Evolutionary conservation across 345 rosid species (phyloP).

Genomic region (Acer yangbiense): DNA sequence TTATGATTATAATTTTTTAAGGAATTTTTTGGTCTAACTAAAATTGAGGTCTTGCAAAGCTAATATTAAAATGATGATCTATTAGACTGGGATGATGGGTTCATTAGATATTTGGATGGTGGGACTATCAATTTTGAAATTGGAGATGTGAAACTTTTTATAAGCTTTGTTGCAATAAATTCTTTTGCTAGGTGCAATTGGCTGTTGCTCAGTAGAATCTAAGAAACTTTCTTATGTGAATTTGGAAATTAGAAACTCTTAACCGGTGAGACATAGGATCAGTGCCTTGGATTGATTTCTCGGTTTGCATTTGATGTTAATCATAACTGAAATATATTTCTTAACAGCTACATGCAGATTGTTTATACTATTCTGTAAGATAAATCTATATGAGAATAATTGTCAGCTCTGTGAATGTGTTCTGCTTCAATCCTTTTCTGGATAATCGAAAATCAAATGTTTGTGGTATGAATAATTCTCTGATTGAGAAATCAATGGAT

Average conservation of each 20-base stretch:
- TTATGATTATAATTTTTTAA: neutral
- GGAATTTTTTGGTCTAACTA: neutral
- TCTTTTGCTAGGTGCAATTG: no score
- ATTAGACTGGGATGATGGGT: no score
- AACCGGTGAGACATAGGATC: no score
- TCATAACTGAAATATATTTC: neutral
- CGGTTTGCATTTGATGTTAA: neutral
- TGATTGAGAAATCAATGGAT: conserved; percentile 3
- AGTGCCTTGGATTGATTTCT: neutral
- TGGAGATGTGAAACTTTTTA: no score
- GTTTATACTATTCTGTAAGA: neutral
- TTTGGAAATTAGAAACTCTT: no score
- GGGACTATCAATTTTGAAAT: no score
- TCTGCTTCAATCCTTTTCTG: neutral
- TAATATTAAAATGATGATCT: neutral
- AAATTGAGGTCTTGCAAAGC: neutral
- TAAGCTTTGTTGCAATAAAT: no score
- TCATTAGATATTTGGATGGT: no score
- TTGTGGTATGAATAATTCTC: neutral
- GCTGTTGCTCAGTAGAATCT: no score
- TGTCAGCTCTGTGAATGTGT: neutral
- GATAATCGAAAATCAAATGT: neutral
- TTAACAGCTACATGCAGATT: neutral
- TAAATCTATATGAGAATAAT: neutral
- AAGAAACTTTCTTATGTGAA: no score